Conservation (phyloP, 805 yeast genomes). For the Wickerhamiella dianesei region DNA sequence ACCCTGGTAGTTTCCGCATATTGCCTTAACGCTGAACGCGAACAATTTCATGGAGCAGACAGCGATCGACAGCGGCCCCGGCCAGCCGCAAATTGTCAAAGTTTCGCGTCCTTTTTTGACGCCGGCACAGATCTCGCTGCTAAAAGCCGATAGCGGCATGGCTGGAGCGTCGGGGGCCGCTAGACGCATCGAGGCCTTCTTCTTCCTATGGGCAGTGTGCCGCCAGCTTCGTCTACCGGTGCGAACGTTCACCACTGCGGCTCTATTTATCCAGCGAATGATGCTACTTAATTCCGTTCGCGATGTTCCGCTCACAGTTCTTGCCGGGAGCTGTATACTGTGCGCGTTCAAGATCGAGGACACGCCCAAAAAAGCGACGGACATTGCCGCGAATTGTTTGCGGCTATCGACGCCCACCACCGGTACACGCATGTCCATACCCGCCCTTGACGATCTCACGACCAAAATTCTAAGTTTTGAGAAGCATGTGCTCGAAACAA, state of each 20-base stretch:
- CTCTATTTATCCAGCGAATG: constrained; percentile 60
- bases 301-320: not conserved
- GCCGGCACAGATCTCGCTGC: constrained; percentile 36
- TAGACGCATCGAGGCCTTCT: constrained; percentile 1
- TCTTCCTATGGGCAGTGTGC: constrained; percentile 13
- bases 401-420: not conserved
- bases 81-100: constrained; percentile 9
- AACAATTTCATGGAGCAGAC: too few relatives aligned
- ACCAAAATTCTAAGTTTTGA: constrained; percentile 36
- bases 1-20: too few relatives aligned
- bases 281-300: constrained; percentile 39
- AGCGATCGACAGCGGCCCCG: too few relatives aligned
- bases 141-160: constrained; percentile 38
- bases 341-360: constrained; percentile 72
- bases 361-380: constrained; percentile 60
- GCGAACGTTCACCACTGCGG: constrained; percentile 52
- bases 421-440: not conserved
- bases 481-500: constrained; percentile 58
- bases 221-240: constrained; percentile 34
- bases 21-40: too few relatives aligned
- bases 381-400: constrained; percentile 32
- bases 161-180: constrained; percentile 31
- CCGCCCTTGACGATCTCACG: constrained; percentile 1
- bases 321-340: constrained; percentile 39
- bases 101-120: constrained; percentile 49